Conservation (phyloP, 2,329 filamentous ascomycete species). For the Trichoderma sp. region DNA sequence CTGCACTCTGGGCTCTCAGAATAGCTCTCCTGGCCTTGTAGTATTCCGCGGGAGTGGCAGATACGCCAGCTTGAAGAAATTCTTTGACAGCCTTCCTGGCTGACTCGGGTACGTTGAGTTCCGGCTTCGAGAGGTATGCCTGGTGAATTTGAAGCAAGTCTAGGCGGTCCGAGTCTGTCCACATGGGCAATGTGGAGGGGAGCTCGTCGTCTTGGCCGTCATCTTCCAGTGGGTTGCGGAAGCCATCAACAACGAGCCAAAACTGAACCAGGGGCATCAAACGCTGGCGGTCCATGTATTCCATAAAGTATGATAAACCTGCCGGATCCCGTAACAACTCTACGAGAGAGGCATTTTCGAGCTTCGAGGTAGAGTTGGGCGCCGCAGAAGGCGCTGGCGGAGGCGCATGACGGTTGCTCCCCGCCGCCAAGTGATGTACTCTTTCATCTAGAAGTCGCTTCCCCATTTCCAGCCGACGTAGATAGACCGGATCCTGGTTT, state of each 20-base stretch:
- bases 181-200: slow-evolving; percentile 64
- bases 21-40: slow-evolving; percentile 79
- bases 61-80: slow-evolving; percentile 77
- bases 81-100: slow-evolving; percentile 70
- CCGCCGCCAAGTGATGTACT: slow-evolving; percentile 76
- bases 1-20: slow-evolving; percentile 76
- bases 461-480: slow-evolving; percentile 87
- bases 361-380: slow-evolving; percentile 51
- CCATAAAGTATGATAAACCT: slow-evolving; percentile 97
- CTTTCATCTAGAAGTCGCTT: slow-evolving; percentile 88
- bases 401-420: slow-evolving; percentile 53
- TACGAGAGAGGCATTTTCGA: slow-evolving; percentile 75
- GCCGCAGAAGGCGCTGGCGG: slow-evolving; percentile 35
- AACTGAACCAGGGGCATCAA: slow-evolving; percentile 93
- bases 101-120: slow-evolving; percentile 73
- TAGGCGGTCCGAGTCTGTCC: slow-evolving; percentile 80
- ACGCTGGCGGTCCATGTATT: slow-evolving; percentile 93
- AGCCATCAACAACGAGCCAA: slow-evolving; percentile 96
- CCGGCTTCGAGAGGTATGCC: slow-evolving; percentile 79
- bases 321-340: slow-evolving; percentile 90
- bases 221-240: slow-evolving; percentile 90
- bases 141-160: slow-evolving; percentile 92
- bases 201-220: slow-evolving; percentile 61
- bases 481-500: slow-evolving; percentile 79
- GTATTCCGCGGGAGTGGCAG: slow-evolving; percentile 79